Percentiles rank a stretch among this genome's conserved stretches.
Evolutionary conservation across 768 basidiomycete genomes (phyloP).

Genomic region (Termitomyces sp.): DNA sequence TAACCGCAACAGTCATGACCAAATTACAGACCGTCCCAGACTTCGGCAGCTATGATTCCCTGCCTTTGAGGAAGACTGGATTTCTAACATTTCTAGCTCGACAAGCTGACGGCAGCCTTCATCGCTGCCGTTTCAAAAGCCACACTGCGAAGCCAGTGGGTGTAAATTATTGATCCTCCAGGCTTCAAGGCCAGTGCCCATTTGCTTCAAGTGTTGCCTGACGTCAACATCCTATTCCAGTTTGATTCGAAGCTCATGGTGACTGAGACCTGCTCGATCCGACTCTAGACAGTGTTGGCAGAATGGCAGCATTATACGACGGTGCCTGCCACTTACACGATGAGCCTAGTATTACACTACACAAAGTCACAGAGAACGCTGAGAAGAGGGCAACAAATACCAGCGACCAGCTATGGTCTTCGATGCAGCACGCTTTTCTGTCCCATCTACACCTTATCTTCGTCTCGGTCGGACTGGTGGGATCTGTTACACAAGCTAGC

Average conservation of each 20-base stretch:
- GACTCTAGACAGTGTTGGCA: neutral
- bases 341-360: neutral
- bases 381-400: neutral
- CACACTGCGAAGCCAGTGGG: neutral
- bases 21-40: neutral
- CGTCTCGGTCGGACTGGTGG: neutral
- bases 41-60: neutral
- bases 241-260: no score
- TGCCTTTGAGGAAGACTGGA: neutral
- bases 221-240: no score
- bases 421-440: neutral
- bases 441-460: neutral
- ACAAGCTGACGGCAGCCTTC: neutral
- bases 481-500: neutral
- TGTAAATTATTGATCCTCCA: neutral
- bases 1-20: neutral
- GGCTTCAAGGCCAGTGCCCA: no score
- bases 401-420: neutral
- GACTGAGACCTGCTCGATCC: neutral
- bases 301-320: neutral
- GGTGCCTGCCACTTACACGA: neutral
- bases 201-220: no score
- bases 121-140: neutral
- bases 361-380: neutral
- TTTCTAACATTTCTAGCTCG: neutral